These are phyloP conservation scores for Picea glauca DNA, from an alignment of 75 land plant genomes.

Conservation along the genomic window DNA sequence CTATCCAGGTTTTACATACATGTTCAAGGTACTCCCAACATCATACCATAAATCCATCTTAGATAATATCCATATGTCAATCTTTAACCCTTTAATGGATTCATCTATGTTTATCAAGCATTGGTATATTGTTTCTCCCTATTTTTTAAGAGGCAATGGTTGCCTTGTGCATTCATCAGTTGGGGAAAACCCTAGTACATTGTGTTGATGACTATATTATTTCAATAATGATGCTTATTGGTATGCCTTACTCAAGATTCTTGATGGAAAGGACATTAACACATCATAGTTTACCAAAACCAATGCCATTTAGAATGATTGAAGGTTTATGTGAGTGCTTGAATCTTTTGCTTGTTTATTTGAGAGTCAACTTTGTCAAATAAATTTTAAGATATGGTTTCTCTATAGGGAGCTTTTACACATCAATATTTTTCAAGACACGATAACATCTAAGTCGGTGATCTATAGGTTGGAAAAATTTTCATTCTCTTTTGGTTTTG, in stretches of 20 bases:
- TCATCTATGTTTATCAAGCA: neutral
- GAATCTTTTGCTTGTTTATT: neutral
- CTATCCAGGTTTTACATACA: conserved; percentile 79
- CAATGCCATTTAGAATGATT: neutral
- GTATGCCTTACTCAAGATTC: neutral
- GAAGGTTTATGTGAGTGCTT: neutral
- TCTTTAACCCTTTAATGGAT: neutral
- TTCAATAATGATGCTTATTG: neutral
- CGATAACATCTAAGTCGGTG: conserved; percentile 35
- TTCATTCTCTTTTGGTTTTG: neutral
- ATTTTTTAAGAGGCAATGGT: neutral
- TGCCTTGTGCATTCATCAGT: neutral
- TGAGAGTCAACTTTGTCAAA: neutral
- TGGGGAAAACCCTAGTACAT: neutral
- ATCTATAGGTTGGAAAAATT: conserved; percentile 26
- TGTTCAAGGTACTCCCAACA: conserved; percentile 59
- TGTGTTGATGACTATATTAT: neutral
- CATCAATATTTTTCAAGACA: conserved; percentile 51
- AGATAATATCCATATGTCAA: neutral
- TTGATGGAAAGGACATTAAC: neutral
- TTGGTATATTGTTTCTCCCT: neutral
- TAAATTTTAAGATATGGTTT: neutral
- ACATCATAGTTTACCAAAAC: neutral
- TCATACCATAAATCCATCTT: neutral
- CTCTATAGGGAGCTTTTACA: conserved; percentile 32